Evolutionary conservation across 257 asterid genomes (phyloP).

Genomic region (Schizonepeta tenuifolia): DNA sequence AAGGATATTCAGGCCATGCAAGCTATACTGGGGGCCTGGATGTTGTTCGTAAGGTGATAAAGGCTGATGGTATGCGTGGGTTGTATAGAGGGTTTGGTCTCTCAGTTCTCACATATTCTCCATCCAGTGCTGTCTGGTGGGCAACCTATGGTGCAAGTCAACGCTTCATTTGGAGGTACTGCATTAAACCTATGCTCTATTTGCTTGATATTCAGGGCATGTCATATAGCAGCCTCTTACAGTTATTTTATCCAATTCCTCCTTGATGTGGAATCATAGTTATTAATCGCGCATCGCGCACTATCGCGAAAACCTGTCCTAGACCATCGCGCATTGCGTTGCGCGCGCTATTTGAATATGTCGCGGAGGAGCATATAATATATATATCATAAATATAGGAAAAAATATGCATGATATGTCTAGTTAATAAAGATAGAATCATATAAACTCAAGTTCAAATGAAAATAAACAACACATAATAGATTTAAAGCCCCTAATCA

Average conservation of each 20-base stretch:
- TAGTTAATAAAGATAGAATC: too few species aligned
- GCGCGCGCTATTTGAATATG: too few species aligned
- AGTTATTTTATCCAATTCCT: constrained; percentile 18
- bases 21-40: constrained; percentile 70
- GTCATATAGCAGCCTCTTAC: constrained; percentile 7
- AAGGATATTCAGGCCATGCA: constrained; percentile 63
- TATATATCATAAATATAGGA: too few species aligned
- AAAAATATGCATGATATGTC: too few species aligned
- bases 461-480: too few species aligned
- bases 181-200: constrained; percentile 13
- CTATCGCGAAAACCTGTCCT: too few species aligned
- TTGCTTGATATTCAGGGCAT: constrained; percentile 20
- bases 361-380: too few species aligned
- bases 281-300: too few species aligned
- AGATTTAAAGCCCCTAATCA: too few species aligned
- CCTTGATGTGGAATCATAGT: too few species aligned
- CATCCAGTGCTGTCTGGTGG: constrained; percentile 99
- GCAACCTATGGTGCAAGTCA: constrained; percentile 99
- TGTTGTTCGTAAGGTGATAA: constrained; percentile 82
- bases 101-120: constrained; percentile 88
- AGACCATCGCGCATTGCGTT: too few species aligned
- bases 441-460: too few species aligned
- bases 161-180: constrained; percentile 87
- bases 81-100: constrained; percentile 95
- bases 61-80: constrained; percentile 91